Evolutionary conservation across 768 basidiomycete genomes (phyloP).

Genomic region (Rhodocollybia butyracea): DNA sequence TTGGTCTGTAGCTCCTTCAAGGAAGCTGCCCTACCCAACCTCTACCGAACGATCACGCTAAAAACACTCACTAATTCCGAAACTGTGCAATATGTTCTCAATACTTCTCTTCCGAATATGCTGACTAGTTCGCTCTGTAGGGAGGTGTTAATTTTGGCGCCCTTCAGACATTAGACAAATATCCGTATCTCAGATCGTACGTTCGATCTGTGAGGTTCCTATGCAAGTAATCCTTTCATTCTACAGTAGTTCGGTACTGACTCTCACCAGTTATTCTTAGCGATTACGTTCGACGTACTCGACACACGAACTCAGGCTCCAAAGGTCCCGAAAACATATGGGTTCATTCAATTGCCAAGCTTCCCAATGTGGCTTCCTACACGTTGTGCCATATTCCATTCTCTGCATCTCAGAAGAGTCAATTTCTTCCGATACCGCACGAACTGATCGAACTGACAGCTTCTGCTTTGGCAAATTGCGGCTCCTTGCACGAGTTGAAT

Average conservation of each 20-base stretch:
- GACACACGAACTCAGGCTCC: background rate
- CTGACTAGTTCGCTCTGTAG: background rate
- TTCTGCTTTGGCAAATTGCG: background rate
- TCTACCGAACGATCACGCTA: conserved; percentile 1
- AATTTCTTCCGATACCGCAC: conserved; percentile 1
- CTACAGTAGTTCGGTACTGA: background rate
- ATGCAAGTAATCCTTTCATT: background rate
- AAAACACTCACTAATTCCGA: background rate
- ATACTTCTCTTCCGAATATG: background rate
- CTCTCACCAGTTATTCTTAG: background rate
- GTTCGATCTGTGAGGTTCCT: conserved; percentile 5
- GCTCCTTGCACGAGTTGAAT: background rate
- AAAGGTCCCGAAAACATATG: background rate
- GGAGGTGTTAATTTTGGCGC: background rate
- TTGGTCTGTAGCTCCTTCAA: conserved; percentile 2
- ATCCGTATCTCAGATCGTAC: background rate
- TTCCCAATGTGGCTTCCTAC: background rate
- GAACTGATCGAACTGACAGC: background rate
- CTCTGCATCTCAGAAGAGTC: background rate
- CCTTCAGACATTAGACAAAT: conserved; percentile 5
- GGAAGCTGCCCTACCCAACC: conserved; percentile 2
- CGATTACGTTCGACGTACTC: conserved; percentile 7
- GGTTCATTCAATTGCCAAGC: background rate
- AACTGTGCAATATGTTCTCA: background rate
- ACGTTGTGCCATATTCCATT: conserved; percentile 3